phyloP scores from a whole-genome alignment of 2,329 filamentous ascomycete genomes.

The Aureobasidium sp. region DNA sequence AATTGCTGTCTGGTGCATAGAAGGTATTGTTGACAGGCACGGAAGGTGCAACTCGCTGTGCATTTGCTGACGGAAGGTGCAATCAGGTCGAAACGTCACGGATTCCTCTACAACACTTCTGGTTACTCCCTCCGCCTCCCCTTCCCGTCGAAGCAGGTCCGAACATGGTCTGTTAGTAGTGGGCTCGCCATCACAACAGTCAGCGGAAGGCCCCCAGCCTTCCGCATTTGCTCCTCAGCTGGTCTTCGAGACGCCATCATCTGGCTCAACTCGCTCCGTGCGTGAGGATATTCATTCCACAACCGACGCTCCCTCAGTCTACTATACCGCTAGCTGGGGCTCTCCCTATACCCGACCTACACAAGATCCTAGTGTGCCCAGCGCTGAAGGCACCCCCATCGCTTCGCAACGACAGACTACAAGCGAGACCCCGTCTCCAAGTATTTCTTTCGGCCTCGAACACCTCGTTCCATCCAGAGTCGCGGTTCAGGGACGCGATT shows the following conservation, averaged over 20 bases:
- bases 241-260: constrained; percentile 2
- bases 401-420: constrained; percentile 17
- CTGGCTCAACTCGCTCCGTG: background rate
- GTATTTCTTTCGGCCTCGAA: constrained; percentile 26
- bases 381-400: background rate
- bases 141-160: constrained; percentile 2
- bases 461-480: constrained; percentile 26
- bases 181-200: background rate
- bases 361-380: constrained; percentile 17
- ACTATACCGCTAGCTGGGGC: constrained; percentile 75
- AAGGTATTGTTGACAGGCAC: background rate
- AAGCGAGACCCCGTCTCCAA: constrained; percentile 21
- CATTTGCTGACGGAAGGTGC: too few relatives aligned
- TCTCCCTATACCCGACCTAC: constrained; percentile 69
- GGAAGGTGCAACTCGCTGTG: background rate
- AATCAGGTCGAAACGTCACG: background rate
- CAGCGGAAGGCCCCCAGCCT: background rate
- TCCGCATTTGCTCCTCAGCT: background rate
- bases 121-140: background rate
- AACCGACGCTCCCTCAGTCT: constrained; percentile 19
- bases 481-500: background rate
- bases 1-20: background rate
- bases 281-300: constrained; percentile 1
- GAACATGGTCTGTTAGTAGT: constrained; percentile 4
- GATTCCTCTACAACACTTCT: background rate